Conservation (phyloP, 1,139 yeast species). For the Insectozyma bohioensis region DNA sequence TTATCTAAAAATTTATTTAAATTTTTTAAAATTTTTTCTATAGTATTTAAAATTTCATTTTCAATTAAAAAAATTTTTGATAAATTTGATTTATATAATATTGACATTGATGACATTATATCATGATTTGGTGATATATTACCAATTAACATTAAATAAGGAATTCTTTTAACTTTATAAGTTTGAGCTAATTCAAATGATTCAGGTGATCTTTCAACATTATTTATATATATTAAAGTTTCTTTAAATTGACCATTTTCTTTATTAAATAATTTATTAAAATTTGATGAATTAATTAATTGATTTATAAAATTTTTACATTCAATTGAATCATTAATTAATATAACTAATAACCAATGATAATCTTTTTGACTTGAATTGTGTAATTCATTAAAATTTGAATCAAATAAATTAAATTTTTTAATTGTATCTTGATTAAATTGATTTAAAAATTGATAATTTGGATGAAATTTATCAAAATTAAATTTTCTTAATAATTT, state of each 20-base stretch:
- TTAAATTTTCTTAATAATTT: slow-evolving; percentile 28
- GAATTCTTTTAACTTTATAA: slow-evolving; percentile 41
- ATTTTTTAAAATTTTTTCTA: slow-evolving; percentile 31
- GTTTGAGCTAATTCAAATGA: slow-evolving; percentile 49
- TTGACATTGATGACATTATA: slow-evolving; percentile 53
- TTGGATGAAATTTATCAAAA: slow-evolving; percentile 20
- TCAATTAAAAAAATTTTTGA: slow-evolving; percentile 22
- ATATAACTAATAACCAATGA: slow-evolving; percentile 45
- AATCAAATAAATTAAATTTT: slow-evolving; percentile 19
- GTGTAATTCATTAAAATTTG: slow-evolving; percentile 46
- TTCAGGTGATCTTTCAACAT: slow-evolving; percentile 45
- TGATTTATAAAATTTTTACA: slow-evolving; percentile 24
- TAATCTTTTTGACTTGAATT: slow-evolving; percentile 38
- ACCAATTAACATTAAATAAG: slow-evolving; percentile 47
- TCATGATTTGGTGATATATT: slow-evolving; percentile 52
- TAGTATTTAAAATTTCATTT: slow-evolving; percentile 19
- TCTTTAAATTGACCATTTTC: slow-evolving; percentile 34
- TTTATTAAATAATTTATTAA: slow-evolving; percentile 34
- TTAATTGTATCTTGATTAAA: slow-evolving; percentile 9
- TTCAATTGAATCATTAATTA: slow-evolving; percentile 37
- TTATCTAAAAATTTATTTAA: slow-evolving; percentile 36
- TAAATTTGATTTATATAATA: slow-evolving; percentile 43
- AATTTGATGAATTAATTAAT: slow-evolving; percentile 27
- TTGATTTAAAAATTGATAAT: slow-evolving; percentile 14
- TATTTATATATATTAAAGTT: slow-evolving; percentile 43